phyloP scores from a whole-genome alignment of 768 basidiomycete genomes.

The Pluteus cervinus region DNA sequence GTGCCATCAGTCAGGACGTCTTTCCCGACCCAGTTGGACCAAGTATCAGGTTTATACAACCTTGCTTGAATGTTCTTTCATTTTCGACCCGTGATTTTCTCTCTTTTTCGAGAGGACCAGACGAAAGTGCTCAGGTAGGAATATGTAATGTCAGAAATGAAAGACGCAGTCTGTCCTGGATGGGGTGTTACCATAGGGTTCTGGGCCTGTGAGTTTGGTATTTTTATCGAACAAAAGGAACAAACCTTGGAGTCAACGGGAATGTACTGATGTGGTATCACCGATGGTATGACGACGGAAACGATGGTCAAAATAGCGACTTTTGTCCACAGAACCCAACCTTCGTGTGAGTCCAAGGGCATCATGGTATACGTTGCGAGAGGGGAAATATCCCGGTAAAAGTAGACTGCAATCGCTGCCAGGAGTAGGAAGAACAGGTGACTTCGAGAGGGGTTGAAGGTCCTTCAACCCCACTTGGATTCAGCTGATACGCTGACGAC shows the following conservation, averaged over 20 bases:
- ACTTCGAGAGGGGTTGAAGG: too few species aligned
- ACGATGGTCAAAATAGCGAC: conserved; percentile 35
- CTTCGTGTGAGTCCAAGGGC: conserved; percentile 41
- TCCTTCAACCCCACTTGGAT: conserved; percentile 20
- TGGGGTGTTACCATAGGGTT: conserved; percentile 26
- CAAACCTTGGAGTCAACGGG: conserved; percentile 45
- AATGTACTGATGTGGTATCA: conserved; percentile 46
- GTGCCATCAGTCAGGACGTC: conserved; percentile 60
- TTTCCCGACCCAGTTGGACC: conserved; percentile 60
- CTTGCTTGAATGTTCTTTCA: conserved; percentile 49
- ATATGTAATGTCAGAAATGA: conserved; percentile 37
- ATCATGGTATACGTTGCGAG: conserved; percentile 38
- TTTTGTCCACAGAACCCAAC: conserved; percentile 43
- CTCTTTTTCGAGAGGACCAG: conserved; percentile 31
- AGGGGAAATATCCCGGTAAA: conserved; percentile 54
- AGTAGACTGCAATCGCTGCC: conserved; percentile 34
- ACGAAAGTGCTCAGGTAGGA: conserved; percentile 52
- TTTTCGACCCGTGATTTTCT: conserved; percentile 42
- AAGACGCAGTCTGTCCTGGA: conserved; percentile 46
- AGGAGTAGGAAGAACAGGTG: conserved; percentile 23
- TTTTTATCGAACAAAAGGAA: conserved; percentile 6
- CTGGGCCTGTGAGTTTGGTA: too few species aligned
- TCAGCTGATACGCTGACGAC: conserved; percentile 27
- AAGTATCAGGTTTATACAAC: conserved; percentile 48
- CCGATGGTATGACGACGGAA: conserved; percentile 42